These are phyloP conservation scores for Penicillium sp. DNA, from an alignment of 2,329 filamentous ascomycete species.

Conservation along the genomic window DNA sequence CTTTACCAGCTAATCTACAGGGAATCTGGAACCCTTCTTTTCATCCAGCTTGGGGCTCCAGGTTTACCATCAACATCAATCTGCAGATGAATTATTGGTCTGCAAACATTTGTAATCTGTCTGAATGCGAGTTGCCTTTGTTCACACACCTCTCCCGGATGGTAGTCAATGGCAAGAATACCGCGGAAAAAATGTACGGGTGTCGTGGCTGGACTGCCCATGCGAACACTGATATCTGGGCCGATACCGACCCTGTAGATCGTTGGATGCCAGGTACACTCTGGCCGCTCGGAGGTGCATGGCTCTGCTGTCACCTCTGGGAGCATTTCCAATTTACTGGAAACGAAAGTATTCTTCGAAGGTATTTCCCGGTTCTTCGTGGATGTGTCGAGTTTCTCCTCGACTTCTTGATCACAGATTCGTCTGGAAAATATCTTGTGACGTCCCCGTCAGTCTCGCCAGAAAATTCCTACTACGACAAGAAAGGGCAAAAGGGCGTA, in stretches of 20 bases:
- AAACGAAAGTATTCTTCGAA: slow-evolving; percentile 18
- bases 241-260: slow-evolving; percentile 55
- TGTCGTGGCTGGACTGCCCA: slow-evolving; percentile 59
- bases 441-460: slow-evolving; percentile 32
- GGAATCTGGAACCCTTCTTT: slow-evolving; percentile 57
- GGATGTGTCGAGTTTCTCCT: slow-evolving; percentile 33
- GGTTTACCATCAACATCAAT: slow-evolving; percentile 62
- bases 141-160: slow-evolving; percentile 44
- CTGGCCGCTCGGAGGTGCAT: slow-evolving; percentile 51
- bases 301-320: slow-evolving; percentile 62
- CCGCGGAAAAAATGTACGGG: slow-evolving; percentile 55
- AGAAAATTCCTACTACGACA: slow-evolving; percentile 30
- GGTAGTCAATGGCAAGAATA: slow-evolving; percentile 47
- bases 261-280: slow-evolving; percentile 43
- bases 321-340: slow-evolving; percentile 57
- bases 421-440: slow-evolving; percentile 21
- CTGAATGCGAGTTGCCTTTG: slow-evolving; percentile 43
- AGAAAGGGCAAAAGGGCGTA: slow-evolving; percentile 20
- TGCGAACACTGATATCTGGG: slow-evolving; percentile 61
- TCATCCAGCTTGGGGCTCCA: slow-evolving; percentile 52
- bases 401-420: slow-evolving; percentile 30
- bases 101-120: slow-evolving; percentile 54
- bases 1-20: slow-evolving; percentile 53
- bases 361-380: slow-evolving; percentile 26
- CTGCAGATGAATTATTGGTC: slow-evolving; percentile 64